Conservation (phyloP, 2,329 filamentous ascomycete genomes). For the Dothistroma pini region DNA sequence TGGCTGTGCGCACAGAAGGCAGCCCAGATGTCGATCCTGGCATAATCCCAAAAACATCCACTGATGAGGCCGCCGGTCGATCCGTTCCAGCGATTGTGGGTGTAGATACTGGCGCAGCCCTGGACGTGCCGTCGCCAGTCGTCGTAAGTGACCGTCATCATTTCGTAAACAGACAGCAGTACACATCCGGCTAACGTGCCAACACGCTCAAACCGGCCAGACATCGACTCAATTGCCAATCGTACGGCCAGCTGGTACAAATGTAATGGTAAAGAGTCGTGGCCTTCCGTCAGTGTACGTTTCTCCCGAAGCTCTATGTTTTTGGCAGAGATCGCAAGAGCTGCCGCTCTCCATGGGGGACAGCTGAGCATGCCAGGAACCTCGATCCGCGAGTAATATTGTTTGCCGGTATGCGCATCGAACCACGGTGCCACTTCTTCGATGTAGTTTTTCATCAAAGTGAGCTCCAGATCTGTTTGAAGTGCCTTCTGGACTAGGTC, state of each 20-base stretch:
- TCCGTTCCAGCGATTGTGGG: slow-evolving; percentile 18
- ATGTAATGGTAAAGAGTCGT: slow-evolving; percentile 12
- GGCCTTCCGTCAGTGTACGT: slow-evolving; percentile 7
- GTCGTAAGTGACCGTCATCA: slow-evolving; percentile 19
- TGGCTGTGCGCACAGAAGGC: slow-evolving; percentile 13
- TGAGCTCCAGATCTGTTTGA: slow-evolving; percentile 10
- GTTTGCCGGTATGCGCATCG: slow-evolving; percentile 12
- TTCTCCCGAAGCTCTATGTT: slow-evolving; percentile 14
- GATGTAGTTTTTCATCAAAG: slow-evolving; percentile 16
- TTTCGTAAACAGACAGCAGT: slow-evolving; percentile 14
- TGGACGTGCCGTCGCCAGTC: slow-evolving; percentile 18
- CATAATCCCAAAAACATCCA: slow-evolving; percentile 17
- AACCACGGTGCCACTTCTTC: slow-evolving; percentile 16
- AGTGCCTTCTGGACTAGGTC: slow-evolving; percentile 14
- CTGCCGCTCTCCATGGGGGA: slow-evolving; percentile 16
- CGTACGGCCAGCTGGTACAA: slow-evolving; percentile 16
- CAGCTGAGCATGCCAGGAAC: slow-evolving; percentile 14
- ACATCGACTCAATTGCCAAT: slow-evolving; percentile 16
- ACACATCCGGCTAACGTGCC: slow-evolving; percentile 16
- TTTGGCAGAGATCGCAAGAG: slow-evolving; percentile 15
- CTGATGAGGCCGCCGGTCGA: slow-evolving; percentile 14
- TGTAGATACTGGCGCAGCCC: slow-evolving; percentile 17
- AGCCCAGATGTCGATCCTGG: slow-evolving; percentile 17
- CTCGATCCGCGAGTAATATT: slow-evolving; percentile 14
- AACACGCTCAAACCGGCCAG: slow-evolving; percentile 13